Base-by-base conservation (phyloP, 495 filamentous ascomycete genomes). In the Penicillium paradoxum region DNA sequence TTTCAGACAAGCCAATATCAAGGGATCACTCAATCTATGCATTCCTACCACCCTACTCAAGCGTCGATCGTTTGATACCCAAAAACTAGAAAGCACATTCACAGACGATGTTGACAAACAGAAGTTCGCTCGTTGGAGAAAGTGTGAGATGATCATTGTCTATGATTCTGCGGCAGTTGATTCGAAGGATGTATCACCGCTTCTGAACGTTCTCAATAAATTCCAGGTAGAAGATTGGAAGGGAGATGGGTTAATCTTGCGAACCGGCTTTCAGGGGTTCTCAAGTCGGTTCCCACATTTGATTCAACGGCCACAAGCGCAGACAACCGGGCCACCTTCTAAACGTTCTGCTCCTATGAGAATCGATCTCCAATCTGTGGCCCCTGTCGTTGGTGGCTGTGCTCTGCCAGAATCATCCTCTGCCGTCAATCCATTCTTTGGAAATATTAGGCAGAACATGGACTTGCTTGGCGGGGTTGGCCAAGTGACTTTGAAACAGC, bases 401-500 rank as follows among this genome's bases (percentile, higher is more conserved):
- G 77, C 83, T 50, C 79, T 98, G 64, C 93, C 93, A 13, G 74
- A 77, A 19, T 76, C 79, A 18, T 77, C 85, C 49, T 76, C 77
- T 50, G 79, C 82, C 2, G 77, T 82, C 13, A 96, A 95, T 60
- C 91, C 95, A 0, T 97, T 98, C 69, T 98, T 97, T 71, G 82
- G 82, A 50, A 97, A 96, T 55, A 97, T 98, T 58, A 81, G 95
- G 24, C 93, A 97, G 68, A 95, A 98, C 55, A 93, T 96, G 83
- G 93, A 98, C 64, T 71, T 98, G 36, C 83, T 96, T 41, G 91
- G 88, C 48, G 93, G 93, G 21, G 93, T 98, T 37, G 93, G 93
- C 0, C 91, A 96, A 62, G 84, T 97, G 59, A 74, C 89, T 29
- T 66, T 98, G 41, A 80, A 84, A 43, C 66, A 87, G 40, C 93